Base-by-base conservation (phyloP, 1,139 yeast species). In the Casaregolazyma lundiana region DNA sequence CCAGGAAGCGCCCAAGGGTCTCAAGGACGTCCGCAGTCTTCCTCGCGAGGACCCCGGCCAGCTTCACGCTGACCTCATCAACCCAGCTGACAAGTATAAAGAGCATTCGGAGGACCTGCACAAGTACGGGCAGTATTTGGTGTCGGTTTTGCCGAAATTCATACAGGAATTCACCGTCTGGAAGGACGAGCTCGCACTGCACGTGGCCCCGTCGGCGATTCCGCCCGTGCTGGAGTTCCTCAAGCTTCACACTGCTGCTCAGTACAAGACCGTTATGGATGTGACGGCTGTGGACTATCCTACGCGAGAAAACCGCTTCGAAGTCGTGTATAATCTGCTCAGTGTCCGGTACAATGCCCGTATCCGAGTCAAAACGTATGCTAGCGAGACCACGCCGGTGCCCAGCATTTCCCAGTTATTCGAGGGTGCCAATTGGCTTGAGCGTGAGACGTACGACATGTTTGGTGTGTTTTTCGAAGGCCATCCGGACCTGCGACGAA, bases 281-380 rank as follows among this genome's bases (percentile, higher is more conserved):
- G 77, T 87, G 47, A 87, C 96, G 32, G 95, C 88, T 17, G 95
- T 83, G 32, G 96, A 87, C 66, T 87, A 80, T 66, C 96, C 96
- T 32, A 75, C 87, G 11, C 80, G 95, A 70, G 76, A 82, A 44
- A 83, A 86, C 70, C 77, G 96, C 64, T 87, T 87, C 63, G 96
- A 87, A 60, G 90, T 87, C 46, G 92, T 87, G 32, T 87, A 87
- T 70, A 87, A 87, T 68, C 65, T 87, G 63, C 75, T 87, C 57
- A 81, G 90, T 35, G 84, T 83, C 45, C 82, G 94, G 63, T 86
- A 81, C 73, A 87, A 87, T 70, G 83, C 95, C 11, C 78, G 96
- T 66, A 84, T 87, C 64, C 77, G 95, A 67, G 90, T 87, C 63
- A 87, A 87, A 73, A 86, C 96, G 19, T 87, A 84, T 62, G 95